phyloP scores from a whole-genome alignment of 1,284 basidiomycete genomes.

The Cryptococcus sp. region DNA sequence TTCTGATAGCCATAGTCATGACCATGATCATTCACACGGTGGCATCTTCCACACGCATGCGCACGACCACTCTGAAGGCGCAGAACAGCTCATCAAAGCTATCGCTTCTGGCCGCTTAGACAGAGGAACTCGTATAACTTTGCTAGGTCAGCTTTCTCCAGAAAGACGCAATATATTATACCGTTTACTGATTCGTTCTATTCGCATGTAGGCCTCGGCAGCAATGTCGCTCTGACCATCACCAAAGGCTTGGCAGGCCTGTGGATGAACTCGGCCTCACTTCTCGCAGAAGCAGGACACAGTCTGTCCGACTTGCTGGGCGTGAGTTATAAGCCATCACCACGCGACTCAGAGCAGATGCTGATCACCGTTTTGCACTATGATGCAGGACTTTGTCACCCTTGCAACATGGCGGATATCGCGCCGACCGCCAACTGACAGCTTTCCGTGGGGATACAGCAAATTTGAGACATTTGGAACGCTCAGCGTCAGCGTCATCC shows the following conservation, averaged over 20 bases:
- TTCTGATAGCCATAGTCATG: conserved; percentile 31
- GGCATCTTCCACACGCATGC: conserved; percentile 43
- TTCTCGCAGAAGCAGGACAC: conserved; percentile 94
- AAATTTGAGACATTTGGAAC: conserved; percentile 95
- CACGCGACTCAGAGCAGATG: background rate
- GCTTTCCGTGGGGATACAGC: conserved; percentile 66
- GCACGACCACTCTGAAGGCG: conserved; percentile 65
- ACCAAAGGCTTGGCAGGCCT: conserved; percentile 84
- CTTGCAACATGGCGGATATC: conserved; percentile 89
- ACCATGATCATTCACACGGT: conserved; percentile 60
- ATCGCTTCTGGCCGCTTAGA: conserved; percentile 69
- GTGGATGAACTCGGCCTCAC: conserved; percentile 79
- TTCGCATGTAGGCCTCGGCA: conserved; percentile 65
- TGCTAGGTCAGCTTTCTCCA: conserved; percentile 57
- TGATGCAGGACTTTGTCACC: conserved; percentile 75
- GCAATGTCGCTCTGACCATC: conserved; percentile 78
- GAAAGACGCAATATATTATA: background rate
- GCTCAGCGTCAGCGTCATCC: conserved; percentile 75
- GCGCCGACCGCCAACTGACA: conserved; percentile 70
- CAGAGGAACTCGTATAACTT: conserved; percentile 76
- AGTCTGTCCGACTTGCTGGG: conserved; percentile 70
- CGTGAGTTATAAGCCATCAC: conserved; percentile 24
- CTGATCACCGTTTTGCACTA: background rate
- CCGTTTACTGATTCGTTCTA: background rate
- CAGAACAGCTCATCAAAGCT: conserved; percentile 70